phyloP scores from a whole-genome alignment of 148 eudicot genomes.

The Spergularia bocconei region DNA sequence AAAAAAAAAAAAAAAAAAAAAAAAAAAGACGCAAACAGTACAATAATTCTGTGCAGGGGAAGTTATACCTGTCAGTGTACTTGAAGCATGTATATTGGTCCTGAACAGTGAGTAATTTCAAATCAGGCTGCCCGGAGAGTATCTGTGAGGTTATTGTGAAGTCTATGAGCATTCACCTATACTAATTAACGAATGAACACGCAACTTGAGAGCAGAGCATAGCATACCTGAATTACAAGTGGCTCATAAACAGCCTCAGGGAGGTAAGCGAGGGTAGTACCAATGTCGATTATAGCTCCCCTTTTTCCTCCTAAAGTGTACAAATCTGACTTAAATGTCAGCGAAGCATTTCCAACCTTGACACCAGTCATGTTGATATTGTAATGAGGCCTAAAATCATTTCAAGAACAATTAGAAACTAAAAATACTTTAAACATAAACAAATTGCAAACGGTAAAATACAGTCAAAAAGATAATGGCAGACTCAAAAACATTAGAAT shows the following conservation, averaged over 20 bases:
- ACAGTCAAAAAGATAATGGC: not conserved
- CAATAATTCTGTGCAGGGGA: slow-evolving; percentile 1
- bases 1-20: not conserved
- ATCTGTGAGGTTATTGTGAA: slow-evolving; percentile 42
- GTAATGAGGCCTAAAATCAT: slow-evolving; percentile 73
- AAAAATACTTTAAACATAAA: slow-evolving; percentile 1
- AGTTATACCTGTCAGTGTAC: slow-evolving; percentile 60
- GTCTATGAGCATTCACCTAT: slow-evolving; percentile 19
- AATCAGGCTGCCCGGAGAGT: slow-evolving; percentile 65
- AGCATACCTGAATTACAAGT: slow-evolving; percentile 59
- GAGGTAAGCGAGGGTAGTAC: slow-evolving; percentile 90
- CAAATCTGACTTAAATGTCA: slow-evolving; percentile 52
- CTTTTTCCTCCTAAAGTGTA: slow-evolving; percentile 55
- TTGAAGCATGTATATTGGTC: slow-evolving; percentile 85
- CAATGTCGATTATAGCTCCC: slow-evolving; percentile 83
- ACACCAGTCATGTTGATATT: slow-evolving; percentile 89
- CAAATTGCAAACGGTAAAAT: slow-evolving; percentile 6
- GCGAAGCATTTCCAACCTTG: slow-evolving; percentile 61
- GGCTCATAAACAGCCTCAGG: slow-evolving; percentile 72
- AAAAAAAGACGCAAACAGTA: not conserved
- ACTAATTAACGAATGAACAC: slow-evolving; percentile 6
- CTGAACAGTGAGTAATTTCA: slow-evolving; percentile 65
- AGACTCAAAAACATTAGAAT: not conserved
- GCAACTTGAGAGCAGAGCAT: not conserved
- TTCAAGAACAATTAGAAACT: not conserved